phyloP scores from a whole-genome alignment of 2,329 filamentous ascomycete genomes.

The Fusarium solani-melongenae region DNA sequence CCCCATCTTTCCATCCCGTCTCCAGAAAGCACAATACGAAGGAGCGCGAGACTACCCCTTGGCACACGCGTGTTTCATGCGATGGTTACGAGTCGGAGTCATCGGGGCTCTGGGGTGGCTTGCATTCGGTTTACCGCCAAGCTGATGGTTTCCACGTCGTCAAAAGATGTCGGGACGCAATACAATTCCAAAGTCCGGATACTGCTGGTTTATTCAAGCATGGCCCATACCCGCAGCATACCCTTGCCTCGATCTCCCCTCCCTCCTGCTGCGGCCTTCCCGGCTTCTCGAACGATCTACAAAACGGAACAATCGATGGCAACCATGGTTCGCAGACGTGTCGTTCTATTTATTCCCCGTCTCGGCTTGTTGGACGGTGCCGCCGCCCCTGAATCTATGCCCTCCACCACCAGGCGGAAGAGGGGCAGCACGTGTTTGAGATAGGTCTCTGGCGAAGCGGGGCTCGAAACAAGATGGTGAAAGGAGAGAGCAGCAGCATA shows the following conservation, averaged over 20 bases:
- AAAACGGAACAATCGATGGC: neutral
- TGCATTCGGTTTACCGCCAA: neutral
- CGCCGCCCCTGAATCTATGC: slow-evolving; percentile 23
- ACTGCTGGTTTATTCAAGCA: neutral
- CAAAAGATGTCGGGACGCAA: neutral
- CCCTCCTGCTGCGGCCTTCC: neutral
- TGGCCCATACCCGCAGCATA: neutral
- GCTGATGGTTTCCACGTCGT: neutral
- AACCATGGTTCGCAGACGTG: neutral
- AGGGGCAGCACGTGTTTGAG: slow-evolving; percentile 31
- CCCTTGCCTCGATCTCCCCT: neutral
- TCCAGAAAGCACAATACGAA: neutral
- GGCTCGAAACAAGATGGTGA: slow-evolving; percentile 20
- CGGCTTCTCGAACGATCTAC: neutral
- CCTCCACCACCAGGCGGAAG: slow-evolving; percentile 19
- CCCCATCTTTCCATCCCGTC: neutral
- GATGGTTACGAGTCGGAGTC: neutral
- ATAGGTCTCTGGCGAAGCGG: slow-evolving; percentile 25
- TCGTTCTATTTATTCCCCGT: neutral
- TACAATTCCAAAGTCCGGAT: slow-evolving; percentile 3
- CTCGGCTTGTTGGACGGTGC: neutral
- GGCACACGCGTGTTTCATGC: slow-evolving; percentile 3
- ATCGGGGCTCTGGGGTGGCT: neutral
- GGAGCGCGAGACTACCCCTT: neutral
- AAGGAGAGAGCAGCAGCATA: slow-evolving; percentile 1